Evolutionary conservation across 1,284 basidiomycete genomes (phyloP).

Genomic region (Irpex sp.): DNA sequence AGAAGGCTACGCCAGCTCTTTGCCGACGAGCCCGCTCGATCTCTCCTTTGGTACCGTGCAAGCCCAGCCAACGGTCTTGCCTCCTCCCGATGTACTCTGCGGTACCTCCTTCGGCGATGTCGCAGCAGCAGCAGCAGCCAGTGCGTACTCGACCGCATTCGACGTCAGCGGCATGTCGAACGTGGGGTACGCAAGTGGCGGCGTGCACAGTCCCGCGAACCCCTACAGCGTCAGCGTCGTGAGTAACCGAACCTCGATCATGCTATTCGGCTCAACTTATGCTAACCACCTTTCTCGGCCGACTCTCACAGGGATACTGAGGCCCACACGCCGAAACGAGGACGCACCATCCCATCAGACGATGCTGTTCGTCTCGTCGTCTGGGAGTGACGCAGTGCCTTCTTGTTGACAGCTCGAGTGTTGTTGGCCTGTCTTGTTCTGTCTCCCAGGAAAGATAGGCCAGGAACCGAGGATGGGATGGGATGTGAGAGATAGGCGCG

Average conservation of each 20-base stretch:
- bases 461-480: neutral
- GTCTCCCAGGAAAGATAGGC: neutral
- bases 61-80: slow-evolving; percentile 1
- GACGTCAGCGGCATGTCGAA: neutral
- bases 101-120: neutral
- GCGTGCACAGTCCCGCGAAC: neutral
- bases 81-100: neutral
- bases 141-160: neutral
- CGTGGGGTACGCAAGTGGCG: neutral
- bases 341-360: neutral
- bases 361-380: neutral
- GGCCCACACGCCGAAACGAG: neutral
- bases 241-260: neutral
- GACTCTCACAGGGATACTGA: neutral
- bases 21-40: slow-evolving; percentile 29
- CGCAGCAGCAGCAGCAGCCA: neutral
- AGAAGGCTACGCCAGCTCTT: slow-evolving; percentile 25
- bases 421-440: neutral
- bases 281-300: neutral
- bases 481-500: too few species aligned
- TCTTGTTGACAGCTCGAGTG: neutral
- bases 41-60: slow-evolving; percentile 16
- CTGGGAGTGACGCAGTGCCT: neutral
- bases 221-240: neutral
- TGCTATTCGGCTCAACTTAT: neutral